Base-by-base conservation (phyloP, 2,329 filamentous ascomycete species). In the Stenocarpella maydis region DNA sequence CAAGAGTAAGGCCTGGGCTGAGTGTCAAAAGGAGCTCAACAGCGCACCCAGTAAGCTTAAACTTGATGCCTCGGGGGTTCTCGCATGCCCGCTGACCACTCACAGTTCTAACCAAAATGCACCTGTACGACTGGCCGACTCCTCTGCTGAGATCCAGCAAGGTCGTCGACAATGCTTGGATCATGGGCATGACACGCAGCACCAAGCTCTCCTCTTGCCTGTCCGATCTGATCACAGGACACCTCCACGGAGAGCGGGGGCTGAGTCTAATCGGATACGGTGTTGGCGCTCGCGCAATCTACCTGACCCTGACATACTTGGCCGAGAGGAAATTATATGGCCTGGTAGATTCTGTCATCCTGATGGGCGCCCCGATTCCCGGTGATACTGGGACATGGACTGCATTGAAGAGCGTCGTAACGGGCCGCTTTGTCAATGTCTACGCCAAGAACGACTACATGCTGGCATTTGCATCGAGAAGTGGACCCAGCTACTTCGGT, bases 391-490 rank as follows among this genome's bases (percentile, higher is more conserved):
- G 86, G 9, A 89, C 92, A 65, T 98, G 95, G 95, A 85, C 91
- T 34, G 85, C 89, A 7, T 86, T 97, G 76, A 90, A 92, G 72
- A 91, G 89, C 69, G 92, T 95, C 2, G 93, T 97, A 4, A 87
- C 89, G 49, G 94, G 95, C 0, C 89, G 94, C 26, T 84, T 98
- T n/a, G 86, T 98, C 76, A 98, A 98, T 74, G 94, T 96, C 4
- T 98, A 91, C 78, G 97, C 93, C 0, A 90, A 91, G 64, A 92
- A 93, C 55, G 95, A 98, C 78, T 94, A 93, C 73, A 90, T 98
- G 28, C 89, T 98, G 2, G 94, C 90, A 0, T 97, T 98, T 77
- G 83, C 98, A 47, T 97, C 95, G 78, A 90, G 95, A 63, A 93
- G 90, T 3, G 93, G 92, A 66, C 94, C 91, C 74, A 87, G 95